These are phyloP conservation scores for Solanum corneliomulleri DNA, from an alignment of 257 asterid genomes.

Conservation along the genomic window DNA sequence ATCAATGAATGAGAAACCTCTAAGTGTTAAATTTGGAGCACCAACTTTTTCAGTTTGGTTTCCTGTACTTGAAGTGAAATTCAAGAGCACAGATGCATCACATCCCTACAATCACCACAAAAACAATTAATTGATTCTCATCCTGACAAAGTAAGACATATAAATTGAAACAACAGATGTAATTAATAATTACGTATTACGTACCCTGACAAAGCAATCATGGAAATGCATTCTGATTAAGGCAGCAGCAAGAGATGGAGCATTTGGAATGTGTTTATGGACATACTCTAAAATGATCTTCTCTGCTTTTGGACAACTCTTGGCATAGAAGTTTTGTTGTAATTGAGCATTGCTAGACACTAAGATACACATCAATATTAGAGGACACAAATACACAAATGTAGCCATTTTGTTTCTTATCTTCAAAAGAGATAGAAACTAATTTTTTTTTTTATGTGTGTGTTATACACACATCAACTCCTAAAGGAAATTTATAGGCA, in stretches of 20 bases:
- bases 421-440: background rate
- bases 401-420: background rate
- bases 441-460: background rate
- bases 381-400: background rate
- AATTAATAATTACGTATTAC: background rate
- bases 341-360: background rate
- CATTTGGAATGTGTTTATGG: background rate
- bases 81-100: constrained; percentile 21
- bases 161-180: background rate
- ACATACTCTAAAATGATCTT: background rate
- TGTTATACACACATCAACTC: background rate
- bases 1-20: constrained; percentile 19
- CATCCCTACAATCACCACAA: constrained; percentile 1
- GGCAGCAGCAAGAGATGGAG: constrained; percentile 18
- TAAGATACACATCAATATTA: background rate
- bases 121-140: too few relatives aligned
- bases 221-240: constrained; percentile 21
- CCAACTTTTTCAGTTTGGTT: constrained; percentile 12
- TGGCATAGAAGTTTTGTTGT: background rate
- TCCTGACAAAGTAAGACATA: background rate
- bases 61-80: background rate
- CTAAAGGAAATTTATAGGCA: background rate
- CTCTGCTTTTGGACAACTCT: constrained; percentile 12
- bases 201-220: constrained; percentile 20
- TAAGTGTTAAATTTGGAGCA: constrained; percentile 5